Evolutionary conservation across 164 flowering plant species (phyloP), one percentile per base, ranked within the genome.

Genomic region (Vitis amurensis): DNA sequence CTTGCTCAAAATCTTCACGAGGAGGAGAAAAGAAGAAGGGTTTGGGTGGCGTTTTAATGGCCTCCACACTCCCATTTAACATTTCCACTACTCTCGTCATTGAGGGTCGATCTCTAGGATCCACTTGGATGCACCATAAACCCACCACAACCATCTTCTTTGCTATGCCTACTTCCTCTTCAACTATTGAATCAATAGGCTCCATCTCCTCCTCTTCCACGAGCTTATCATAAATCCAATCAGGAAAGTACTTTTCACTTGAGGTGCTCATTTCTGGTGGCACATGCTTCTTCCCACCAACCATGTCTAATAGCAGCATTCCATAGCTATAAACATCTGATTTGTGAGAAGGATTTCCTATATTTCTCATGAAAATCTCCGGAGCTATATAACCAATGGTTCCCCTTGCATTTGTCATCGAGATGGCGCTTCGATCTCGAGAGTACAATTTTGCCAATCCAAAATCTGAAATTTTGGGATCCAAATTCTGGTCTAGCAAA

Each of bases 391-490:
- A 76, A 11, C 79, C 79, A 9, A 76, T 62, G 2, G 75, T 77
- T 16, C 78, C 78, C 27, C 61, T 65, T 2, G 63, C 62, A 1
- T 62, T 60, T 8, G 64, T 61, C 19, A 70, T 30, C 3, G 70
- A 14, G 19, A 61, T 62, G n/a, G 14, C 60, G 9, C 70, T 77
- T 2, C 27, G 63, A 5, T 17, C 61, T 0, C 58, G 48, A 13
- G 72, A 68, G 64, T 53, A 68, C 4, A 59, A 6, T 30, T 73
- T 77, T 37, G 80, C 74, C 55, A 77, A 15, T 13, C 80, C 80
- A 68, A 77, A 77, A 66, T 77, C 80, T 8, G 77, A 73, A 31
- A 77, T 73, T 58, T 70, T 77, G 0, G 80, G 77, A 47, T 56
- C 16, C 29, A 77, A 69, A 1, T 77, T 15, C 1, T 66, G 17